Conservation (phyloP, 306 rosid species). For the Benincasa hispida region DNA sequence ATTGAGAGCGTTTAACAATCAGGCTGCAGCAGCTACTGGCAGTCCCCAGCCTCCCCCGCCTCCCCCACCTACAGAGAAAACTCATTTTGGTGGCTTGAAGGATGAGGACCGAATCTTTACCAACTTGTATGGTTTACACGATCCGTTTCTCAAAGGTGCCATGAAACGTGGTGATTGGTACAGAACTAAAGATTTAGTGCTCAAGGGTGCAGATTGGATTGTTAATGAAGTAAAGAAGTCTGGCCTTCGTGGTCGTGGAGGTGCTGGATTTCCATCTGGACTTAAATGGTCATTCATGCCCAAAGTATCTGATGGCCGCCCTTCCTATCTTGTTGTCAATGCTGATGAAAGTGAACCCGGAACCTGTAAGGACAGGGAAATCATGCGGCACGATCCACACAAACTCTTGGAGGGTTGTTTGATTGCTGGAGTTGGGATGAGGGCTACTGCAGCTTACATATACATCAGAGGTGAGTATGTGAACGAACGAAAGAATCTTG, state of each 20-base stretch:
- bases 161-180: slow-evolving; percentile 96
- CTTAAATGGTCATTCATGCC: slow-evolving; percentile 99
- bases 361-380: slow-evolving; percentile 95
- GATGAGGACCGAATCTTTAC: slow-evolving; percentile 98
- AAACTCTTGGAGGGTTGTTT: slow-evolving; percentile 89
- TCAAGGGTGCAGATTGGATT: slow-evolving; percentile 96
- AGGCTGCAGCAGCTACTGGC: slow-evolving; percentile 45
- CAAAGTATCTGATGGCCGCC: slow-evolving; percentile 96
- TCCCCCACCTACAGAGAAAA: slow-evolving; percentile 84
- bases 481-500: slow-evolving; percentile 74
- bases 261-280: slow-evolving; percentile 98
- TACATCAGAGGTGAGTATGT: slow-evolving; percentile 97
- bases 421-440: slow-evolving; percentile 99
- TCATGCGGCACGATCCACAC: slow-evolving; percentile 96
- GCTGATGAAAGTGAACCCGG: slow-evolving; percentile 99
- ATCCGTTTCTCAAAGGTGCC: slow-evolving; percentile 95
- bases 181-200: slow-evolving; percentile 80
- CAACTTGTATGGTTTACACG: slow-evolving; percentile 84
- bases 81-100: slow-evolving; percentile 93
- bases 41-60: slow-evolving; percentile 77
- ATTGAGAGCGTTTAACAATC: slow-evolving; percentile 63
- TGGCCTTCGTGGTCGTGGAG: slow-evolving; percentile 98
- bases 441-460: slow-evolving; percentile 95
- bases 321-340: slow-evolving; percentile 94
- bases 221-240: slow-evolving; percentile 96